Evolutionary conservation across 768 basidiomycete species (phyloP), one percentile per base, ranked within the genome.

Genomic region (Austroboletus eburneus): DNA sequence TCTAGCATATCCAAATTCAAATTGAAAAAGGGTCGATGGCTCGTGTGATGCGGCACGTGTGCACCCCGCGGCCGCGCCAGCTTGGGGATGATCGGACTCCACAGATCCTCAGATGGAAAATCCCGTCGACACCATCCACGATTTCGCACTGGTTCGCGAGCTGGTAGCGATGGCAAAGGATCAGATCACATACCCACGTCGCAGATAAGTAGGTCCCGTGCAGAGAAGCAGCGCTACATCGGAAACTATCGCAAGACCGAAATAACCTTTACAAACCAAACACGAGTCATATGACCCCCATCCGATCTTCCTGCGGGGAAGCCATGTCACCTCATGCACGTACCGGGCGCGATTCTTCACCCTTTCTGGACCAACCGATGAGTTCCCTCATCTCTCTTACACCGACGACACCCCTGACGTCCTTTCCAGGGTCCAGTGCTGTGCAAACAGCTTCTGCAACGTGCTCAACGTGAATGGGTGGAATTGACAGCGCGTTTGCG

Each of bases 401-500:
- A 9, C 76, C 83, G 23, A 91, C 70, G 18, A 84, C 78, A 35
- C 88, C 90, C 43, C 60, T 63, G 39, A 91, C 69, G 35, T 74
- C 73, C 50, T 68, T 71, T 39, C 61, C 58, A 30, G 69, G 67
- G 57, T 82, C 76, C 47, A 84, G 70, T 29, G 78, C 76, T 17
- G 83, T 73, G 49, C 86, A 81, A 7, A 91, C 77, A 1, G 92
- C 90, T 56, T 85, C 80, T 3, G 87, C 96, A 37, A 98, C 91
- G 51, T 93, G 91, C 57, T 99, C 96, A 18, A 97, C 92, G 59
- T 98, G 95, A 35, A 98, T 81, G 2, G 96, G 94, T 24, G 87
- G 91, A 45, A 86, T 84, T n/a, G 78, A 75, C 42, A 97, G 67
- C 16, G 87, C 82, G 50, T 87, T 87, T 7, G 91, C 87, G 29